Evolutionary conservation across 495 filamentous ascomycete species (phyloP).

Genomic region (Penicillium fimorum): DNA sequence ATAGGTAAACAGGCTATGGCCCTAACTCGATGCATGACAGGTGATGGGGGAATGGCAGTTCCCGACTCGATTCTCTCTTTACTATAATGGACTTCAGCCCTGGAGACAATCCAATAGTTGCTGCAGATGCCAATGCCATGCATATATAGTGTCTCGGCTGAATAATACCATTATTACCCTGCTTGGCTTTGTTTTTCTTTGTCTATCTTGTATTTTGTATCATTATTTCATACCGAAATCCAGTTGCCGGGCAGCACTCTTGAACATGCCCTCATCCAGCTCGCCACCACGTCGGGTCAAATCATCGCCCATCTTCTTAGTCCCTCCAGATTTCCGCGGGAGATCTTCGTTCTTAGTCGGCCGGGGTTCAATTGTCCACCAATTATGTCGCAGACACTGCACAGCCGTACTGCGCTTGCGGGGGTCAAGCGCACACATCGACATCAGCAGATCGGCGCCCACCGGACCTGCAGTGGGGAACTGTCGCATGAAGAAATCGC

Average conservation of each 20-base stretch:
- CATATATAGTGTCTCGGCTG: neutral
- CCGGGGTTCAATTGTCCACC: conserved; percentile 81
- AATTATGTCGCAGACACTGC: conserved; percentile 75
- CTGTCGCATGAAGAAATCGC: conserved; percentile 63
- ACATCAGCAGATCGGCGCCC: conserved; percentile 83
- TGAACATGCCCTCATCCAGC: conserved; percentile 59
- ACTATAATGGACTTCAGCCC: too few species aligned
- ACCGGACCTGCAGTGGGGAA: conserved; percentile 77
- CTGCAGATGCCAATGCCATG: conserved; percentile 9
- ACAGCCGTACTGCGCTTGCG: conserved; percentile 72
- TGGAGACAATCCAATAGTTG: conserved; percentile 3
- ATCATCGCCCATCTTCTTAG: conserved; percentile 78
- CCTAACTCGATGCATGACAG: too few species aligned
- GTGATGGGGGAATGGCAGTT: too few species aligned
- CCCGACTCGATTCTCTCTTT: too few species aligned
- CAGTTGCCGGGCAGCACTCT: conserved; percentile 81
- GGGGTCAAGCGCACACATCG: conserved; percentile 83
- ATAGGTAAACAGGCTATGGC: too few species aligned
- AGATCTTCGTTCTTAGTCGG: conserved; percentile 83
- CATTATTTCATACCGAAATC: conserved; percentile 67
- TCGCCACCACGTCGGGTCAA: conserved; percentile 77
- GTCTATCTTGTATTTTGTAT: neutral
- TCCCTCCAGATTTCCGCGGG: conserved; percentile 65
- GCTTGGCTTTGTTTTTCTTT: neutral
- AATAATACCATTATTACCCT: neutral